Base-by-base conservation (phyloP, 2,329 filamentous ascomycete genomes). In the Emydomyces testavorans region DNA sequence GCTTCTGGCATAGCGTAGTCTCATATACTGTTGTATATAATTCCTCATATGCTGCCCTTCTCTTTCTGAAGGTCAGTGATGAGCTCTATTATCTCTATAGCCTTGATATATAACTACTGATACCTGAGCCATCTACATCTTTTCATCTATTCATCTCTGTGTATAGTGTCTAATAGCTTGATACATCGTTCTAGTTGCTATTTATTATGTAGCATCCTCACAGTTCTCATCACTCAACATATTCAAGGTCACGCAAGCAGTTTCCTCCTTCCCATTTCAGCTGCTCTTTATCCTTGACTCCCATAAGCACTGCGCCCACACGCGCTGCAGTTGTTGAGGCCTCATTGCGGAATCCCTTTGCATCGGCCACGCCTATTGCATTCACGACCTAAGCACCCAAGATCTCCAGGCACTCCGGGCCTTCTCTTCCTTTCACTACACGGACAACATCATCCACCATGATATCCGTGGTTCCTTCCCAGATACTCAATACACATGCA, bases 381-480 rank as follows among this genome's bases (percentile, higher is more conserved):
- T 73, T 66, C 1, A 62, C 63, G 32, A 74, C 57, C 37, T 77
- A 57, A 7, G 66, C 62, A 3, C 60, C 63, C 41, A 68, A 57
- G 0, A 59, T 51, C 3, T 21, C 45, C 24, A 50, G 45, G 40
- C 46, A 56, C 36, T 36, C 53, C 20, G 36, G 44, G 7, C 47
- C 54, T 46, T 31, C 43, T 51, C 18, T 58, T 55, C 52, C 56
- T 48, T 65, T 67, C 6, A 71, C 52, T 2, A 72, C 67, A 3
- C 70, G 60, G 23, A 72, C 62, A 1, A 71, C 57, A 52, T 74
- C 71, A 15, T 69, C 67, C 7, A 76, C 76, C 53, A 85, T 71
- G 16, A 86, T 78, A 56, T 83, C 79, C 0, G 80, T 83, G 0
- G 82, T 85, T 2, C 82, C 80, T 61, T 83, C 80, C 79, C 79